Evolutionary conservation across 176 grass and related monocot species (phyloP).

Genomic region (Melocanna baccifera): DNA sequence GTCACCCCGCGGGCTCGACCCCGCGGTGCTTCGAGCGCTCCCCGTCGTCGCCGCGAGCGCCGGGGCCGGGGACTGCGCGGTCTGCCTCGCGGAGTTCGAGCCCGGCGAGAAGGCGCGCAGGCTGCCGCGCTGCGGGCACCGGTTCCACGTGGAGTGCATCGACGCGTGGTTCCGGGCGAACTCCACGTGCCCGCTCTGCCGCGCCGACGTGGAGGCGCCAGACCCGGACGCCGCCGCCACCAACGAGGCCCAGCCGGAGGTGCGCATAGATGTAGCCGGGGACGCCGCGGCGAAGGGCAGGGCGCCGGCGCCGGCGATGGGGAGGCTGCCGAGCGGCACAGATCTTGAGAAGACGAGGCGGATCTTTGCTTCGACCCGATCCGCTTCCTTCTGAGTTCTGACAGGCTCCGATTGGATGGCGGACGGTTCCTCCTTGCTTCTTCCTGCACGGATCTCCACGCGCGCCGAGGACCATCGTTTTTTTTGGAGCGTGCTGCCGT

Average conservation of each 20-base stretch:
- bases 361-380: constrained; percentile 26
- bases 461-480: not conserved
- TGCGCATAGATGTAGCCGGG: not conserved
- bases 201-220: constrained; percentile 36
- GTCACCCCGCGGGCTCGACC: constrained; percentile 35
- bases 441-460: not conserved
- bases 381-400: not conserved
- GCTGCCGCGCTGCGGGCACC: constrained; percentile 56
- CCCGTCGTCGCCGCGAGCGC: constrained; percentile 24
- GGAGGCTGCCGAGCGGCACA: constrained; percentile 37
- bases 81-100: constrained; percentile 56
- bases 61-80: constrained; percentile 40
- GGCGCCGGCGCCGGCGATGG: constrained; percentile 18
- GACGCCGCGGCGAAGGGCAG: not conserved
- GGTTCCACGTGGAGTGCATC: constrained; percentile 64
- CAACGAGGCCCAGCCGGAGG: not conserved
- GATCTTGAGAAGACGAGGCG: constrained; percentile 28
- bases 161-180: constrained; percentile 63
- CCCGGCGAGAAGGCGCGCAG: constrained; percentile 43
- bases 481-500: too few relatives aligned
- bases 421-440: constrained; percentile 13
- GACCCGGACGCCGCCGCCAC: not conserved
- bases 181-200: constrained; percentile 64
- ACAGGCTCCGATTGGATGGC: not conserved
- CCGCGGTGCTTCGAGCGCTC: constrained; percentile 41